Evolutionary conservation across 495 filamentous ascomycete species (phyloP).

Genomic region (Penicillium silybi): DNA sequence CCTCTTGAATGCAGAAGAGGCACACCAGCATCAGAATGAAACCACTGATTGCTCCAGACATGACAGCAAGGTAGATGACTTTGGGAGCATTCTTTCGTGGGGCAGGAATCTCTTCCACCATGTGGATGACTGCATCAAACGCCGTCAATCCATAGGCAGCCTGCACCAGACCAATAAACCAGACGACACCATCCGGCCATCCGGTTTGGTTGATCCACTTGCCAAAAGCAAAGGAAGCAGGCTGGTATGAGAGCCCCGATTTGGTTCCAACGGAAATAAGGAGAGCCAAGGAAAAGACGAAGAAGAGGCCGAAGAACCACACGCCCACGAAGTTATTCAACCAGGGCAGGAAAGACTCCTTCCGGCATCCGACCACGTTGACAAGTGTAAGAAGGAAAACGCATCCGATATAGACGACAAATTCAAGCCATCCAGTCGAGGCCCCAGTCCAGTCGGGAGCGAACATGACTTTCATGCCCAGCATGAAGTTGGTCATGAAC

Average conservation of each 20-base stretch:
- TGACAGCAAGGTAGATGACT: conserved; percentile 28
- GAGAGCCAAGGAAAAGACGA: conserved; percentile 39
- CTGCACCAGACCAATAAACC: conserved; percentile 54
- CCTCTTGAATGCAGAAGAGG: conserved; percentile 62
- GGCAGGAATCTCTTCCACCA: conserved; percentile 43
- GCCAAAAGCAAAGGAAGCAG: conserved; percentile 48
- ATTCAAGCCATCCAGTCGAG: conserved; percentile 39
- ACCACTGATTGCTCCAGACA: conserved; percentile 47
- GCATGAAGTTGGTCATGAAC: conserved; percentile 46
- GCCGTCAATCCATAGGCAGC: conserved; percentile 53
- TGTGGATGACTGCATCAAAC: conserved; percentile 55
- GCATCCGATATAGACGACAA: conserved; percentile 39
- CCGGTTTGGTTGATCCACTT: conserved; percentile 55
- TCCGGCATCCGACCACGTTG: conserved; percentile 41
- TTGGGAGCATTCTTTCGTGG: conserved; percentile 29
- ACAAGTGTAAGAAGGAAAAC: conserved; percentile 35
- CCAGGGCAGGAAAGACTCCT: conserved; percentile 37
- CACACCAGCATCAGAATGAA: conserved; percentile 67
- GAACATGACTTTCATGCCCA: conserved; percentile 47
- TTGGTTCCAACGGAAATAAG: conserved; percentile 40
- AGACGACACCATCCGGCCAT: conserved; percentile 57
- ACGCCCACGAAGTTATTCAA: conserved; percentile 45
- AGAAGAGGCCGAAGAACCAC: conserved; percentile 41
- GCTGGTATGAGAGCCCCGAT: conserved; percentile 31
- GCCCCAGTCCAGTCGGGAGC: conserved; percentile 34